These are phyloP conservation scores for Pelargonium citronellum DNA, from an alignment of 441 rosid species.

Conservation along the genomic window DNA sequence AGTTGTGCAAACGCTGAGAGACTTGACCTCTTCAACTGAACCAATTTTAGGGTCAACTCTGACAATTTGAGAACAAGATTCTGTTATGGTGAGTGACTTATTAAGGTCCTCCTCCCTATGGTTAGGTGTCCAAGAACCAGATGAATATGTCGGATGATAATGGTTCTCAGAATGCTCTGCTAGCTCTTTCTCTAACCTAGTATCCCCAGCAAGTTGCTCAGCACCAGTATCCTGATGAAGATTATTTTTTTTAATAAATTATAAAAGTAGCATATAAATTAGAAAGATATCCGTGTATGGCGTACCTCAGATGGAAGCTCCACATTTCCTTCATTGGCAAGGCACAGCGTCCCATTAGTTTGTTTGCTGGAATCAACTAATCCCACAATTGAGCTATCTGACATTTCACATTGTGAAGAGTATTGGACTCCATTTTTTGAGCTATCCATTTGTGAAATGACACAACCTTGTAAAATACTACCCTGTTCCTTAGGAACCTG, in stretches of 20 bases:
- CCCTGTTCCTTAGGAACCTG: conserved; percentile 22
- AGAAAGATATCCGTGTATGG: conserved; percentile 10
- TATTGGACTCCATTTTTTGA: conserved; percentile 29
- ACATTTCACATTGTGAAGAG: conserved; percentile 28
- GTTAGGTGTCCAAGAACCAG: conserved; percentile 17
- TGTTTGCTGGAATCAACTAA: conserved; percentile 26
- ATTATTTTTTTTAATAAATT: conserved; percentile 28
- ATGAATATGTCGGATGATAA: conserved; percentile 22
- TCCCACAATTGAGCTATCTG: conserved; percentile 28
- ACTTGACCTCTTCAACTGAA: conserved; percentile 30
- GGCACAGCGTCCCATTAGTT: conserved; percentile 26
- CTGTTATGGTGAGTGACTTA: conserved; percentile 19
- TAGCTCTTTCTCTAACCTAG: conserved; percentile 26
- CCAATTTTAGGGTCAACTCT: conserved; percentile 21
- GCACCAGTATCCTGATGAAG: conserved; percentile 44
- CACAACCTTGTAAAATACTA: conserved; percentile 21
- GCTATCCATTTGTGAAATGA: conserved; percentile 26
- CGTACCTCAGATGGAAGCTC: conserved; percentile 31
- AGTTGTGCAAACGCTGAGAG: conserved; percentile 23
- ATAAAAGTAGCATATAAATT: conserved; percentile 11
- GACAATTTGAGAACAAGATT: conserved; percentile 22
- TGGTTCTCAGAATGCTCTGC: conserved; percentile 14
- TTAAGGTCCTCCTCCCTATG: conserved; percentile 20
- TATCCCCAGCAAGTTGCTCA: conserved; percentile 27
- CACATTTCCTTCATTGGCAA: conserved; percentile 32